These are phyloP conservation scores for Saksenaea oblongispora DNA, from an alignment of 371 early-diverging fungal genomes.

Conservation along the genomic window DNA sequence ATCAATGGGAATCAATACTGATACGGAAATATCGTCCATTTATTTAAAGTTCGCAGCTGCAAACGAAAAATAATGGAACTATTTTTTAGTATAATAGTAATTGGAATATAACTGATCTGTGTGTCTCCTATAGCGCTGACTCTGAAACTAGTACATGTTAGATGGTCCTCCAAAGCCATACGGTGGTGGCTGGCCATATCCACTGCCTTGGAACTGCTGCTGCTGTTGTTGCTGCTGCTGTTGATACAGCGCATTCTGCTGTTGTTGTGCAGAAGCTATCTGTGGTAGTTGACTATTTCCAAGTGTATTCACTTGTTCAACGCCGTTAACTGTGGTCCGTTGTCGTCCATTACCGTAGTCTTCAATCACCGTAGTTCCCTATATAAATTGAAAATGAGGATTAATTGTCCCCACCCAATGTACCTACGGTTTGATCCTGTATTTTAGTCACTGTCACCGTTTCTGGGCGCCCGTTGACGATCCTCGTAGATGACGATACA, in stretches of 20 bases:
- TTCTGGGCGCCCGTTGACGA: constrained; percentile 37
- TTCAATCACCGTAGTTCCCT: constrained; percentile 42
- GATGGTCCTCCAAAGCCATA: not conserved
- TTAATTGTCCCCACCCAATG: not conserved
- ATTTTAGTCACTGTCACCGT: constrained; percentile 37
- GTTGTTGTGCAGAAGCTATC: not conserved
- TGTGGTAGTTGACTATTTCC: not conserved
- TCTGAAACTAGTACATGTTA: not conserved
- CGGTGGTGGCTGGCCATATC: not conserved
- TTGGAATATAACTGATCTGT: not conserved
- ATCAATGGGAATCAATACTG: too few species aligned
- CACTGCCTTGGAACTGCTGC: not conserved
- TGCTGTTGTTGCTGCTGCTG: not conserved
- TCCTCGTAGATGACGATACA: constrained; percentile 26
- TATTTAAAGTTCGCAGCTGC: too few species aligned
- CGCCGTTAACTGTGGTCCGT: constrained; percentile 33
- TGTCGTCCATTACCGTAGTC: constrained; percentile 39
- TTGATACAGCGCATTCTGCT: not conserved
- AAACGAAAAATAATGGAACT: too few species aligned
- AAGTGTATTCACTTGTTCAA: constrained; percentile 26
- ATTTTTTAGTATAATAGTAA: too few species aligned
- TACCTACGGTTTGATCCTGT: constrained; percentile 33
- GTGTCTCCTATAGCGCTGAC: not conserved
- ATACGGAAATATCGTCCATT: too few species aligned
- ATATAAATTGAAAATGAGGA: not conserved